Percentiles rank a stretch among this genome's conserved stretches.
These are phyloP conservation scores for Auricularia cornea DNA, from an alignment of 768 basidiomycete species.

Conservation along the genomic window DNA sequence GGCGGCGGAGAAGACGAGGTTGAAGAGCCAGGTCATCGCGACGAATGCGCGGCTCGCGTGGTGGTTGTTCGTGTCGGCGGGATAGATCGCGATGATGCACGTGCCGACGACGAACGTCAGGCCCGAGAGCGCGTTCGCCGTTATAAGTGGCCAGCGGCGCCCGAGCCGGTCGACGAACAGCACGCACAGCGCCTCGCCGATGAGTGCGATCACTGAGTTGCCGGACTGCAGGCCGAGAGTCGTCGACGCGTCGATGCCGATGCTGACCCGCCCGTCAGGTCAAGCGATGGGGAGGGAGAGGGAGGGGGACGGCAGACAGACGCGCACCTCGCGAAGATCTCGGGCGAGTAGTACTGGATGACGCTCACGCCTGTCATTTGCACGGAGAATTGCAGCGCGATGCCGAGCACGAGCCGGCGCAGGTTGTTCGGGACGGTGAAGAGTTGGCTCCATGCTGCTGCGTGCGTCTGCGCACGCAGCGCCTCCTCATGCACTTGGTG, in stretches of 20 bases:
- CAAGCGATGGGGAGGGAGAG: neutral
- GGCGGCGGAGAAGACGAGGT: constrained; percentile 39
- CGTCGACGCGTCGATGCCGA: constrained; percentile 37
- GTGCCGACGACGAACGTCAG: constrained; percentile 37
- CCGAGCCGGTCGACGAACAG: constrained; percentile 37
- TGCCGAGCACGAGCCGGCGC: constrained; percentile 38
- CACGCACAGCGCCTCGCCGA: constrained; percentile 40
- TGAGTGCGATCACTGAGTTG: constrained; percentile 45
- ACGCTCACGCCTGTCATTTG: constrained; percentile 55
- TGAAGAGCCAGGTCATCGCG: constrained; percentile 38
- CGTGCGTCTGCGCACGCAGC: neutral
- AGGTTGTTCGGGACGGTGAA: constrained; percentile 38
- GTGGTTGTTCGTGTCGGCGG: constrained; percentile 13
- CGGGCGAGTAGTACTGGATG: constrained; percentile 44
- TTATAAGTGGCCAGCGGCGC: constrained; percentile 32
- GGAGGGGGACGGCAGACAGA: neutral
- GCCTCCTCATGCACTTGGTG: neutral
- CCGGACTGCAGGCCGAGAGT: constrained; percentile 44
- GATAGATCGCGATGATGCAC: constrained; percentile 36
- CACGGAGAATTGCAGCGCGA: constrained; percentile 41
- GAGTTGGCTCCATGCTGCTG: constrained; percentile 29
- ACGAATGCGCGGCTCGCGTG: neutral
- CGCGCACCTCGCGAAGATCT: constrained; percentile 9
- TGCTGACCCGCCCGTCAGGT: constrained; percentile 15
- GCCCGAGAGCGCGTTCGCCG: constrained; percentile 35